These are phyloP conservation scores for Parascedosporium putredinis DNA, from an alignment of 2,329 filamentous ascomycete genomes.

Conservation along the genomic window DNA sequence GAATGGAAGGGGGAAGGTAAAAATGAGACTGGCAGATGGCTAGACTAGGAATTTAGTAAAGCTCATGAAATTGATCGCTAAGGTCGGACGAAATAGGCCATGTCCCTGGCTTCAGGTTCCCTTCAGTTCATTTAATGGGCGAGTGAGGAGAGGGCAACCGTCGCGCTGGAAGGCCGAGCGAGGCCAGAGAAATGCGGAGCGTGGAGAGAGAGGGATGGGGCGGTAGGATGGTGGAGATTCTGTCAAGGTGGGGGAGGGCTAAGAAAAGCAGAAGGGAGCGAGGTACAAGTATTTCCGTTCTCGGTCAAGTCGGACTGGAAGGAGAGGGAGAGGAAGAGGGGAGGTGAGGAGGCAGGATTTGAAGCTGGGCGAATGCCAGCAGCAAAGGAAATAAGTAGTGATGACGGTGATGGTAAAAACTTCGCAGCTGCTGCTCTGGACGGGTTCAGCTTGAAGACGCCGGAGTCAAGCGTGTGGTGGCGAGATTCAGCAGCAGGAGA, in stretches of 20 bases:
- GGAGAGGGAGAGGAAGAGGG: background rate
- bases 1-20: background rate
- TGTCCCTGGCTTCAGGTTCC: background rate
- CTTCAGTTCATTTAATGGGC: constrained; percentile 1
- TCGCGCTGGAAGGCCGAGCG: background rate
- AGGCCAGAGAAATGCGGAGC: constrained; percentile 7
- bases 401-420: constrained; percentile 4
- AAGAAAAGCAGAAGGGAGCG: background rate
- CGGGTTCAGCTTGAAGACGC: background rate
- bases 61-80: background rate
- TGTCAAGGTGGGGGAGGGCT: background rate
- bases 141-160: constrained; percentile 2
- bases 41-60: constrained; percentile 1
- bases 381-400: background rate
- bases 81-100: background rate
- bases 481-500: constrained; percentile 4
- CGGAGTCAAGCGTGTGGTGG: constrained; percentile 5
- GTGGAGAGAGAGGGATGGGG: constrained; percentile 7
- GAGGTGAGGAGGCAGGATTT: background rate
- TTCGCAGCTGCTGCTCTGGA: constrained; percentile 1
- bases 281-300: background rate
- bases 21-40: background rate
- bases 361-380: background rate
- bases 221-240: constrained; percentile 5
- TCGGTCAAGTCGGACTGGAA: background rate